Percentiles rank a stretch among this genome's conserved stretches.
Conservation (phyloP, 2,329 filamentous ascomycete species). For the Phyllachora maydis region DNA sequence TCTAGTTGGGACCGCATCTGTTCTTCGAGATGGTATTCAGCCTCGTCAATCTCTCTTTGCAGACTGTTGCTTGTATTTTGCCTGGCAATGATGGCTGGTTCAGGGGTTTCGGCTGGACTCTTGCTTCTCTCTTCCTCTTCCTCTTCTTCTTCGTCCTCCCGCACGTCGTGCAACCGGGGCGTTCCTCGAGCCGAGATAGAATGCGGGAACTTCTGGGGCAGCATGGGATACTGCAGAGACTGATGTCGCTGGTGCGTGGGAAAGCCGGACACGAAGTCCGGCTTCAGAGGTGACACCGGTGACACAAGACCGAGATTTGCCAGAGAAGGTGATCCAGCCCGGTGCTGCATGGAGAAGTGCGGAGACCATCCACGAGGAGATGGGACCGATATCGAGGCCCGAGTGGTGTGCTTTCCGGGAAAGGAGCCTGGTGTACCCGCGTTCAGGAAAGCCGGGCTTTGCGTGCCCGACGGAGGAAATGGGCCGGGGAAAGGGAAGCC, state of each 20-base stretch:
- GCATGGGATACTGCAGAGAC: conserved; percentile 34
- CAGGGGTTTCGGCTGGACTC: conserved; percentile 31
- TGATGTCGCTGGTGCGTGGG: conserved; percentile 34
- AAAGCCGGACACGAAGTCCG: conserved; percentile 23
- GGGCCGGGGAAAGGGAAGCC: conserved; percentile 36
- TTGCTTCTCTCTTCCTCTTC: conserved; percentile 39
- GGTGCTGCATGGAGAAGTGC: conserved; percentile 27
- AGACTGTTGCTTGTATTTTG: conserved; percentile 61
- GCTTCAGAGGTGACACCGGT: conserved; percentile 40
- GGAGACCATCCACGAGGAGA: conserved; percentile 37
- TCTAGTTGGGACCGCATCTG: conserved; percentile 61
- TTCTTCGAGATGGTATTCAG: conserved; percentile 69
- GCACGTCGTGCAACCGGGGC: conserved; percentile 47
- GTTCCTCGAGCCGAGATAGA: conserved; percentile 33
- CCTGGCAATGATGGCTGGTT: conserved; percentile 21
- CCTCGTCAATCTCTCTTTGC: conserved; percentile 69
- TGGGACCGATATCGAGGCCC: conserved; percentile 51
- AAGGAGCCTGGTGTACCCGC: conserved; percentile 57
- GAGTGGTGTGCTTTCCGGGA: conserved; percentile 41
- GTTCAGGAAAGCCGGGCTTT: conserved; percentile 42
- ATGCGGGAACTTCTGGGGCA: conserved; percentile 35
- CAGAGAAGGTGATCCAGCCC: conserved; percentile 44
- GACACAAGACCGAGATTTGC: conserved; percentile 35
- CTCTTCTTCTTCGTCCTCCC: too few relatives aligned
- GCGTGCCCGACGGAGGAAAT: conserved; percentile 41